Conservation (phyloP, 1,139 yeast species). For the Meyerozyma sp. region DNA sequence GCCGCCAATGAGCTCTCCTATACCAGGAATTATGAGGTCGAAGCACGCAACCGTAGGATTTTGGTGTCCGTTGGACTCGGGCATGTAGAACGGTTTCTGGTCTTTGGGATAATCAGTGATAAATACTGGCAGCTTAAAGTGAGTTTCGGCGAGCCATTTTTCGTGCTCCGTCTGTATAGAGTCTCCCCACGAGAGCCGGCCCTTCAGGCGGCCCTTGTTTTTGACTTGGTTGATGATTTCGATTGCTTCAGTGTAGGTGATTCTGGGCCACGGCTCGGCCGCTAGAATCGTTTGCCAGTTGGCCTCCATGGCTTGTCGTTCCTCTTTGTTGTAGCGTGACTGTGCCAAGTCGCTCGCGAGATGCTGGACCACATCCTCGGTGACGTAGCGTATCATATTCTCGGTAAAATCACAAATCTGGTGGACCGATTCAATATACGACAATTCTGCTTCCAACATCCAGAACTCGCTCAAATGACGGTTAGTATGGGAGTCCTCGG, state of each 20-base stretch:
- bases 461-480: slow-evolving; percentile 93
- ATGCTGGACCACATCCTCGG: slow-evolving; percentile 24
- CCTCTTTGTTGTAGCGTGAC: slow-evolving; percentile 31
- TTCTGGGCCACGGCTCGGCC: slow-evolving; percentile 54
- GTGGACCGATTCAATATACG: slow-evolving; percentile 52
- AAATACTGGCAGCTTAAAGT: slow-evolving; percentile 73
- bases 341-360: slow-evolving; percentile 37
- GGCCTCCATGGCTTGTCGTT: slow-evolving; percentile 15
- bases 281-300: slow-evolving; percentile 25
- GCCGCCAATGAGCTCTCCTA: slow-evolving; percentile 97
- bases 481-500: slow-evolving; percentile 86
- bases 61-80: slow-evolving; percentile 28
- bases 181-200: slow-evolving; percentile 55
- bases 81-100: slow-evolving; percentile 92
- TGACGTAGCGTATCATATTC: slow-evolving; percentile 56
- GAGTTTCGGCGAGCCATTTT: slow-evolving; percentile 74
- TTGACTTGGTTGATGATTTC: slow-evolving; percentile 36
- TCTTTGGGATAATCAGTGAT: slow-evolving; percentile 80
- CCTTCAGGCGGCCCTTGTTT: slow-evolving; percentile 21
- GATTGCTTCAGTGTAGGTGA: slow-evolving; percentile 75
- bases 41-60: slow-evolving; percentile 79
- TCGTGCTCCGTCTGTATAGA: slow-evolving; percentile 83
- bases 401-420: slow-evolving; percentile 69
- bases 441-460: slow-evolving; percentile 94
- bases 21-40: slow-evolving; percentile 81